Percentiles rank a stretch among this genome's conserved stretches.
These are phyloP conservation scores for Medicago truncatula DNA, from an alignment of 306 rosid species.

Conservation along the genomic window MtrunA17r5.0-ANR NC_053045.1:39012501-39013000, in stretches of 20 bases:
- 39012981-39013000: constrained; percentile 68
- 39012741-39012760: constrained; percentile 94
- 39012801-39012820: constrained; percentile 82
- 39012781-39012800: constrained; percentile 98
- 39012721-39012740: constrained; percentile 79
- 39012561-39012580: constrained; percentile 72
- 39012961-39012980: constrained; percentile 95
- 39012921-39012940: constrained; percentile 51
- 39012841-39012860: constrained; percentile 68
- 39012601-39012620: constrained; percentile 86
- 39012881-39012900: constrained; percentile 76
- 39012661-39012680: constrained; percentile 54
- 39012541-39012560: constrained; percentile 88
- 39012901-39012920: constrained; percentile 61
- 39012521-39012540: constrained; percentile 67
- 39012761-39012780: constrained; percentile 86
- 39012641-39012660: constrained; percentile 62
- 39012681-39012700: constrained; percentile 72
- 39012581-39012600: constrained; percentile 90
- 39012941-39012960: constrained; percentile 86
- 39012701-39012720: constrained; percentile 82
- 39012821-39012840: constrained; percentile 86
- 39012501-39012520: constrained; percentile 76
- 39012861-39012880: constrained; percentile 81
- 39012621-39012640: constrained; percentile 87